Conservation (phyloP, 345 rosid species). For the Conringia planisiliqua region DNA sequence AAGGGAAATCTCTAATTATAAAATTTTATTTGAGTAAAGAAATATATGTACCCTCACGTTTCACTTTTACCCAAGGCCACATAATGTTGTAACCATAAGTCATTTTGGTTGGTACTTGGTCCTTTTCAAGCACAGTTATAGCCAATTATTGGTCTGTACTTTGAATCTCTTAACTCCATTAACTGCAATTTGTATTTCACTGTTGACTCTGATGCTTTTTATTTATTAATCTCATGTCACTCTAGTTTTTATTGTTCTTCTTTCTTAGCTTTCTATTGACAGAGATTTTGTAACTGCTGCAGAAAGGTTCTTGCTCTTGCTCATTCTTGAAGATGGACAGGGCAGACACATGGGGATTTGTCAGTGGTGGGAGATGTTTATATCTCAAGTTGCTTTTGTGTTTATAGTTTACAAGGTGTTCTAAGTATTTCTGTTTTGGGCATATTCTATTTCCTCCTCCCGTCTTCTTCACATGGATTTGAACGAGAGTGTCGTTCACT, state of each 20-base stretch:
- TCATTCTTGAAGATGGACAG: constrained; percentile 61
- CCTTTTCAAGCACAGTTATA: constrained; percentile 22
- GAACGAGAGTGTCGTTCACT: constrained; percentile 41
- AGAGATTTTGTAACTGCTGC: constrained; percentile 2
- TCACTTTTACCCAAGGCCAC: constrained; percentile 24
- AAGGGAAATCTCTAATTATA: not conserved
- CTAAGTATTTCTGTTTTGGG: constrained; percentile 18
- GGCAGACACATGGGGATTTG: constrained; percentile 85
- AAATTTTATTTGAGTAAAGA: not conserved
- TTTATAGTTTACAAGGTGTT: constrained; percentile 25
- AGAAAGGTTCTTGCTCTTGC: constrained; percentile 8
- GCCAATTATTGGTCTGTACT: constrained; percentile 27
- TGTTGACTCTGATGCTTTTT: not conserved
- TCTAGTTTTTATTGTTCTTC: not conserved
- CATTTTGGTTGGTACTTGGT: constrained; percentile 24
- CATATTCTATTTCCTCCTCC: not conserved
- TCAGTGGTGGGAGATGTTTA: constrained; percentile 64
- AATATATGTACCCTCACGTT: constrained; percentile 15
- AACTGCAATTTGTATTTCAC: constrained; percentile 1
- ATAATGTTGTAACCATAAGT: constrained; percentile 21
- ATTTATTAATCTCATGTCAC: not conserved
- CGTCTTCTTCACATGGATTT: constrained; percentile 56
- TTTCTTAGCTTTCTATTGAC: constrained; percentile 14
- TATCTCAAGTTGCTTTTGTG: constrained; percentile 37
- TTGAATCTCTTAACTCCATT: constrained; percentile 4